Evolutionary conservation across 169 alveolate species (phyloP).

Genomic region (Sarcocystis neurona): DNA sequence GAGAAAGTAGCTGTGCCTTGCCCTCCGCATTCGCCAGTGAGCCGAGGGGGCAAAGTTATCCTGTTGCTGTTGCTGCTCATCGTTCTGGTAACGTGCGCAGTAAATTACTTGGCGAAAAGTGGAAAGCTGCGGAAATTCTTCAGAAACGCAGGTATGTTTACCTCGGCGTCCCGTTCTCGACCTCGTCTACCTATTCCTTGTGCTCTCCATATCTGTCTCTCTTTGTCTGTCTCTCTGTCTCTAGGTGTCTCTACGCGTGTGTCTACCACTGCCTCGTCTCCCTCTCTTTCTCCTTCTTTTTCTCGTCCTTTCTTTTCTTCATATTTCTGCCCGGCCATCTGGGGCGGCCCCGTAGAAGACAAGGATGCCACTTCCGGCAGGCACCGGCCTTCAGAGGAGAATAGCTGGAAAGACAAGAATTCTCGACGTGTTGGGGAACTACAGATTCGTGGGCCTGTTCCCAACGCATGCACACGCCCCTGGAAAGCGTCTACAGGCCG

Average conservation of each 20-base stretch:
- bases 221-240: neutral
- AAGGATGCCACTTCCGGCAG: too few relatives aligned
- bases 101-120: slow-evolving; percentile 53
- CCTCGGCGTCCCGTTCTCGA: neutral
- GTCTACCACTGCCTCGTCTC: too few relatives aligned
- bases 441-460: too few relatives aligned
- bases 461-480: too few relatives aligned
- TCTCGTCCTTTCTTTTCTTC: neutral
- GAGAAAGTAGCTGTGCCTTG: slow-evolving; percentile 90
- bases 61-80: slow-evolving; percentile 14
- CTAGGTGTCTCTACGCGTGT: neutral
- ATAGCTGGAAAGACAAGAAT: too few relatives aligned
- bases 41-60: slow-evolving; percentile 11
- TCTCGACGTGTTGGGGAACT: too few relatives aligned
- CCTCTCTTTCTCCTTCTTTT: neutral
- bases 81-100: slow-evolving; percentile 43
- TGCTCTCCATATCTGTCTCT: neutral
- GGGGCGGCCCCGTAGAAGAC: too few relatives aligned
- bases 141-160: slow-evolving; percentile 61
- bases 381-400: too few relatives aligned
- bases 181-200: neutral
- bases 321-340: too few relatives aligned
- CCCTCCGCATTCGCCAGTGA: slow-evolving; percentile 75
- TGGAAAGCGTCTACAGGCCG: too few relatives aligned
- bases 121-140: slow-evolving; percentile 55